phyloP scores from a whole-genome alignment of 2,329 filamentous ascomycete species.

The Westerdykella sp. region DNA sequence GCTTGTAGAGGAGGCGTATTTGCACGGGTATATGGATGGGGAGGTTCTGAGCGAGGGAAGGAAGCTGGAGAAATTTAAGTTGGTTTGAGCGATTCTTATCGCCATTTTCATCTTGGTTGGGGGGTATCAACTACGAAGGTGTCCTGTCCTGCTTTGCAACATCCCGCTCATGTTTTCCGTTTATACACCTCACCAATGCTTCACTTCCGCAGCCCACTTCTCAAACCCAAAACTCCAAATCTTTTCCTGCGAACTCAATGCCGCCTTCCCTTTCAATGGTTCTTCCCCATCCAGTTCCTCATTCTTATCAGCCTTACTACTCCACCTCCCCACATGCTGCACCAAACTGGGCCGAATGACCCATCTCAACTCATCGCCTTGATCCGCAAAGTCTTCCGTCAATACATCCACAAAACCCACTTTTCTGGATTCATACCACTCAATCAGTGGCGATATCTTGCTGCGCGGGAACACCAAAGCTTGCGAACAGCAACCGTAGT shows the following conservation, averaged over 20 bases:
- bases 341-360: slow-evolving; percentile 40
- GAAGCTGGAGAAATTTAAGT: too few species aligned
- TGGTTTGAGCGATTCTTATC: too few species aligned
- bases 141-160: too few species aligned
- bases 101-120: too few species aligned
- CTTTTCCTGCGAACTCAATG: slow-evolving; percentile 29
- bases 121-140: too few species aligned
- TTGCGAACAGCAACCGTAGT: slow-evolving; percentile 43
- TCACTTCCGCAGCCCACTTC: slow-evolving; percentile 16
- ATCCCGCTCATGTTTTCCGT: too few species aligned
- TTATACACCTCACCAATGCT: too few species aligned
- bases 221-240: slow-evolving; percentile 40
- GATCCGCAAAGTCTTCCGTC: slow-evolving; percentile 39
- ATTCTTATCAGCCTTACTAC: slow-evolving; percentile 30
- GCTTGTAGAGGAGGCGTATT: slow-evolving; percentile 1
- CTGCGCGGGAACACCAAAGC: slow-evolving; percentile 40
- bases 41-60: neutral
- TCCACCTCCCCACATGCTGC: slow-evolving; percentile 42
- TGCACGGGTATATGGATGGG: slow-evolving; percentile 2
- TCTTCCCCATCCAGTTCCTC: slow-evolving; percentile 5
- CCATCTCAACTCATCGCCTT: slow-evolving; percentile 36
- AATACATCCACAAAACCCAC: slow-evolving; percentile 38
- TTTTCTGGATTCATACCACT: slow-evolving; percentile 28
- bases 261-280: slow-evolving; percentile 15
- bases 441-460: slow-evolving; percentile 20